A percentile compares a stretch with the other conserved stretches of the same genome.
Conservation (phyloP, 805 yeast species). For the Candida easanensis region DNA sequence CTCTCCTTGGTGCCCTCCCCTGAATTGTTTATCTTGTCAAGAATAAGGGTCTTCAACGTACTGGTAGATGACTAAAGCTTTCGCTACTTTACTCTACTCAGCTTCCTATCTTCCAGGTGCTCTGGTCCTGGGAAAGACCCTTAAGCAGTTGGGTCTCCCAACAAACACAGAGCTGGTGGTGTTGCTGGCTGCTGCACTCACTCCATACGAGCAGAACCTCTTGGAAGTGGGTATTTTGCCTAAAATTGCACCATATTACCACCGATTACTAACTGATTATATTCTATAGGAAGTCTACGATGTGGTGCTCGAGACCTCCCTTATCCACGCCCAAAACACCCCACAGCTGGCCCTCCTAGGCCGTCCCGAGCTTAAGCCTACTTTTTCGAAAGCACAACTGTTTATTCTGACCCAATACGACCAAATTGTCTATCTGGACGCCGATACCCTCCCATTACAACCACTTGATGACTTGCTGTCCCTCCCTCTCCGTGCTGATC, state of each 20-base stretch:
- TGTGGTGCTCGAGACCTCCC: constrained; percentile 28
- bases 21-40: not conserved
- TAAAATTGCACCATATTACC: not conserved
- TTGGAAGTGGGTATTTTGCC: constrained; percentile 17
- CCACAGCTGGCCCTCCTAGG: constrained; percentile 34
- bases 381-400: constrained; percentile 48
- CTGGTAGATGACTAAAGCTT: constrained; percentile 30
- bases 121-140: constrained; percentile 43
- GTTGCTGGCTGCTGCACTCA: constrained; percentile 20
- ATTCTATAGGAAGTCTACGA: constrained; percentile 14
- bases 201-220: constrained; percentile 13
- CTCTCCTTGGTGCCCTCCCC: not conserved
- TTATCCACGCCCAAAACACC: constrained; percentile 20
- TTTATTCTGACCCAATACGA: constrained; percentile 45
- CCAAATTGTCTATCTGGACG: constrained; percentile 57
- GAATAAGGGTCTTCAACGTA: not conserved
- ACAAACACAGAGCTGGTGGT: constrained; percentile 19
- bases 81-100: constrained; percentile 48
- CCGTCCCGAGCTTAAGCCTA: constrained; percentile 51
- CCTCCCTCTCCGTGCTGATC: constrained; percentile 19
- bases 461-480: constrained; percentile 24
- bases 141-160: constrained; percentile 25
- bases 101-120: constrained; percentile 57
- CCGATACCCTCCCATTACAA: constrained; percentile 54
- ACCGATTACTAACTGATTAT: not conserved